Conservation (phyloP, 768 basidiomycete genomes). For the Heimioporus sp. region DNA sequence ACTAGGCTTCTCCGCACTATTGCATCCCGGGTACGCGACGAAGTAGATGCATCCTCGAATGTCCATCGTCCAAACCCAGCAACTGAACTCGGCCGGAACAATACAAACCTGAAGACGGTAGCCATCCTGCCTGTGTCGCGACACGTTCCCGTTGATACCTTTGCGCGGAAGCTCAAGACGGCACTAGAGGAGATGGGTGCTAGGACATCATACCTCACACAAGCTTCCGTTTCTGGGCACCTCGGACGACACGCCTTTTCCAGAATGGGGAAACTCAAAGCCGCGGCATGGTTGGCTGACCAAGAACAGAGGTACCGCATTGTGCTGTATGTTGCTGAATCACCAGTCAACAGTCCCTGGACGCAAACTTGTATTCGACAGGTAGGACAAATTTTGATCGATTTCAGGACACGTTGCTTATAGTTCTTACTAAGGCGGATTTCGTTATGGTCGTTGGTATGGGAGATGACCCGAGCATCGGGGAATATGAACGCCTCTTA, state of each 20-base stretch:
- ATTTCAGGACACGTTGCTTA: slow-evolving; percentile 8
- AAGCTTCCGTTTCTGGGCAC: slow-evolving; percentile 88
- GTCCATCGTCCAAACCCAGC: slow-evolving; percentile 49
- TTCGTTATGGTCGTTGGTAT: slow-evolving; percentile 92
- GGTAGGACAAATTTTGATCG: slow-evolving; percentile 38
- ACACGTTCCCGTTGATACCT: slow-evolving; percentile 84
- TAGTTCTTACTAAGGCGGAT: slow-evolving; percentile 58
- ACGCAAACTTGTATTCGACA: slow-evolving; percentile 97
- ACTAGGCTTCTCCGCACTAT: slow-evolving; percentile 79
- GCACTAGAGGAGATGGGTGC: slow-evolving; percentile 94
- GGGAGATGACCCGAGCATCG: slow-evolving; percentile 87
- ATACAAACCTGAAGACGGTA: slow-evolving; percentile 90
- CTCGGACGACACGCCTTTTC: slow-evolving; percentile 95
- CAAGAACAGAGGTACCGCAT: slow-evolving; percentile 91
- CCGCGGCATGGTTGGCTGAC: slow-evolving; percentile 89
- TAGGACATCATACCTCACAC: slow-evolving; percentile 88
- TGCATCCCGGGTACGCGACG: slow-evolving; percentile 85
- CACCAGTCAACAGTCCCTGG: slow-evolving; percentile 93
- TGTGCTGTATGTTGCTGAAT: slow-evolving; percentile 95
- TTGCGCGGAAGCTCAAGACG: slow-evolving; percentile 83
- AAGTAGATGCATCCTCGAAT: slow-evolving; percentile 63
- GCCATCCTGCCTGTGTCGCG: slow-evolving; percentile 87
- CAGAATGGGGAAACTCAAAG: slow-evolving; percentile 95
- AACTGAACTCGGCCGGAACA: slow-evolving; percentile 70
- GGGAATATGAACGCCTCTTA: slow-evolving; percentile 92